phyloP scores from a whole-genome alignment of 768 basidiomycete species.

The Amanita rimosa region DNA sequence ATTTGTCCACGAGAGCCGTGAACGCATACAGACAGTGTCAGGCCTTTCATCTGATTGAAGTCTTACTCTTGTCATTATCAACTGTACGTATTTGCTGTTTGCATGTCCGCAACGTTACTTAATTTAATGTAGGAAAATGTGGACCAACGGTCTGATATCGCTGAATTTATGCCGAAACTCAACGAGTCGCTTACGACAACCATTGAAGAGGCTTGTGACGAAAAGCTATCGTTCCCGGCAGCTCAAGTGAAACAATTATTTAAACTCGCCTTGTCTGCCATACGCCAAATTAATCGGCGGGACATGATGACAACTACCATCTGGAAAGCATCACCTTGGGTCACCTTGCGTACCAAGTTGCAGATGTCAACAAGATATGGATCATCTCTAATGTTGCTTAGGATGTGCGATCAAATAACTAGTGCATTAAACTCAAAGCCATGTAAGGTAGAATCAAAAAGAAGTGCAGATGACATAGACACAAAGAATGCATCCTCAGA shows the following conservation, averaged over 20 bases:
- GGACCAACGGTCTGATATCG: slow-evolving; percentile 28
- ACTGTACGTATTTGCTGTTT: slow-evolving; percentile 23
- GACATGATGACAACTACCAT: slow-evolving; percentile 21
- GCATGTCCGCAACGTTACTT: not conserved
- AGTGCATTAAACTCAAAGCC: slow-evolving; percentile 11
- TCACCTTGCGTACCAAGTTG: slow-evolving; percentile 33
- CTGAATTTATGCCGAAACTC: slow-evolving; percentile 38
- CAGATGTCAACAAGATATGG: slow-evolving; percentile 47
- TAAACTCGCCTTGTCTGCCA: slow-evolving; percentile 52
- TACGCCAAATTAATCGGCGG: slow-evolving; percentile 54
- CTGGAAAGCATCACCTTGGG: slow-evolving; percentile 59
- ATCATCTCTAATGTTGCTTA: slow-evolving; percentile 46
- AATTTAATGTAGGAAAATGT: slow-evolving; percentile 14
- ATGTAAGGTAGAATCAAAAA: slow-evolving; percentile 11
- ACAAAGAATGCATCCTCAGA: not conserved
- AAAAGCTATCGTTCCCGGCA: slow-evolving; percentile 35
- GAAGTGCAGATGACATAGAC: slow-evolving; percentile 11
- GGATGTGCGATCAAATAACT: slow-evolving; percentile 55
- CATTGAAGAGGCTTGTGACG: slow-evolving; percentile 36
- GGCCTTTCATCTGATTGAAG: slow-evolving; percentile 59
- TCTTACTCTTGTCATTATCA: slow-evolving; percentile 46
- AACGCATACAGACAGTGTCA: slow-evolving; percentile 74
- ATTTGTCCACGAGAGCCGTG: slow-evolving; percentile 43
- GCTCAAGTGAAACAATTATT: slow-evolving; percentile 71
- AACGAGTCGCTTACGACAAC: slow-evolving; percentile 37